A percentile compares a stretch with the other conserved stretches of the same genome.
Conservation (phyloP, 2,329 filamentous ascomycete genomes). For the Chaetomiaceae sp. region DNA sequence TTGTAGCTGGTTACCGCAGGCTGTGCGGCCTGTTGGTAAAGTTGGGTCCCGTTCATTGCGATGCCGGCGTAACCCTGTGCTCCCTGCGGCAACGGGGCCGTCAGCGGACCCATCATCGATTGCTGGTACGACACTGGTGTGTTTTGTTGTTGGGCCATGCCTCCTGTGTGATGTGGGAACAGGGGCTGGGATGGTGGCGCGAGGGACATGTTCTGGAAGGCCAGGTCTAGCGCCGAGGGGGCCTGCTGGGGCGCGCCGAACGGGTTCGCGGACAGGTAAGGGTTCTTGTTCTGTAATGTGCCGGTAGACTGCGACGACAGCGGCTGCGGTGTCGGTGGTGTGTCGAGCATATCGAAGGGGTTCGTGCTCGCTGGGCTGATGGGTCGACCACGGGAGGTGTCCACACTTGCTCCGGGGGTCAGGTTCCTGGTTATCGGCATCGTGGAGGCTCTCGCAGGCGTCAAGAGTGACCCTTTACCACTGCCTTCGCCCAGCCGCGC, state of each 20-base stretch:
- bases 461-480: slow-evolving; percentile 27
- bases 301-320: slow-evolving; percentile 63
- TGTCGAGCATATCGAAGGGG: slow-evolving; percentile 66
- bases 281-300: slow-evolving; percentile 53
- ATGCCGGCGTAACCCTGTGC: slow-evolving; percentile 36
- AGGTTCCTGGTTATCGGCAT: slow-evolving; percentile 30
- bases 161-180: slow-evolving; percentile 69
- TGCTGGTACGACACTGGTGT: slow-evolving; percentile 42
- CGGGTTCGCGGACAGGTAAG: slow-evolving; percentile 62
- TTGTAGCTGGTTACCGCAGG: slow-evolving; percentile 44
- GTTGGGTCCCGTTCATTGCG: slow-evolving; percentile 40
- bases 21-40: slow-evolving; percentile 38
- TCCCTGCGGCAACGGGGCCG: slow-evolving; percentile 39
- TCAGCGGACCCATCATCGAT: slow-evolving; percentile 28
- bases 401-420: slow-evolving; percentile 40
- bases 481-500: slow-evolving; percentile 72
- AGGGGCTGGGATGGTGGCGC: slow-evolving; percentile 52
- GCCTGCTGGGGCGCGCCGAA: slow-evolving; percentile 53
- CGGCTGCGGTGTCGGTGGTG: slow-evolving; percentile 46
- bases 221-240: slow-evolving; percentile 52
- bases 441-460: slow-evolving; percentile 45
- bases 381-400: slow-evolving; percentile 33
- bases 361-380: slow-evolving; percentile 48
- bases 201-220: slow-evolving; percentile 72
- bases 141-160: slow-evolving; percentile 37